Conservation (phyloP, 495 filamentous ascomycete genomes). For the Neurospora sp. region DNA sequence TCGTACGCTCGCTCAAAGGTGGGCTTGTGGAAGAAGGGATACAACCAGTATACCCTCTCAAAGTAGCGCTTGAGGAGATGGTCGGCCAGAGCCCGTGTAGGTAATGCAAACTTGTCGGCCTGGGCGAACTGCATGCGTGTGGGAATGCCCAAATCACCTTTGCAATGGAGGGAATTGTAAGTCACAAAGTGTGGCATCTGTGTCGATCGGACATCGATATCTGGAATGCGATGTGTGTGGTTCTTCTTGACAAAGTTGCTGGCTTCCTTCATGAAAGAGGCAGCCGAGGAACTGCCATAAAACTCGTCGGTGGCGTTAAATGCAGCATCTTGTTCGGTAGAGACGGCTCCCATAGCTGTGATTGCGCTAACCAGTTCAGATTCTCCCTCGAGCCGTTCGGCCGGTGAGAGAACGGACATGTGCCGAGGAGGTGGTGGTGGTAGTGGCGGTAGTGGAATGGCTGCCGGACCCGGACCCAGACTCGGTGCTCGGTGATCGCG, state of each 20-base stretch:
- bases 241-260: conserved; percentile 20
- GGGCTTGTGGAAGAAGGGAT: conserved; percentile 38
- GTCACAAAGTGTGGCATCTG: neutral
- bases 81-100: conserved; percentile 35
- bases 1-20: conserved; percentile 34
- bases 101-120: conserved; percentile 18
- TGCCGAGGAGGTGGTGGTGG: neutral
- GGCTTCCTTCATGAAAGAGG: conserved; percentile 33
- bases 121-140: conserved; percentile 1
- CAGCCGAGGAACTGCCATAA: conserved; percentile 35
- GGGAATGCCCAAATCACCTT: neutral
- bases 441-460: neutral
- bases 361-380: conserved; percentile 20
- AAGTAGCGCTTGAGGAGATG: conserved; percentile 34
- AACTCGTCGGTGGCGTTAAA: conserved; percentile 26
- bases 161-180: neutral
- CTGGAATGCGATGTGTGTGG: neutral
- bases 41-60: conserved; percentile 31
- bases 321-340: conserved; percentile 16
- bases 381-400: neutral
- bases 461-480: neutral
- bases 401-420: neutral
- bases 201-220: neutral
- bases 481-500: neutral
- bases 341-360: conserved; percentile 29